These are phyloP conservation scores for Monosporascus sp. DNA, from an alignment of 2,329 filamentous ascomycete species.

Conservation along the genomic window DNA sequence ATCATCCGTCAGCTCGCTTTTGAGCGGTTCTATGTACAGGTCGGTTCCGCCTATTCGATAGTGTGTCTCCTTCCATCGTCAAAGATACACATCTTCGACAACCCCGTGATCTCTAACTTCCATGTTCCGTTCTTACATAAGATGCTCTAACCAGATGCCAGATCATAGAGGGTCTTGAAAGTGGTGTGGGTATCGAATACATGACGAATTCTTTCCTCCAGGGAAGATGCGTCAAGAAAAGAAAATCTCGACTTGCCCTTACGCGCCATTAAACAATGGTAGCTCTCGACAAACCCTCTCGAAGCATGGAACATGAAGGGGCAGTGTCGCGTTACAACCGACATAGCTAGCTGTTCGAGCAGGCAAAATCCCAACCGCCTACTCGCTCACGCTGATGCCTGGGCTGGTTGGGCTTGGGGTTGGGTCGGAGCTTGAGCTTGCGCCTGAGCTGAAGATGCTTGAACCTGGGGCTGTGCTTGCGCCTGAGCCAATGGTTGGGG, in stretches of 20 bases:
- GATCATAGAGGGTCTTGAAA: not conserved
- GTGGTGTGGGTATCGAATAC: slow-evolving; percentile 13
- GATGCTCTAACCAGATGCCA: not conserved
- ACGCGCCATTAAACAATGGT: too few species aligned
- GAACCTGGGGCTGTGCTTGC: slow-evolving; percentile 5
- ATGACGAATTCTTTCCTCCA: slow-evolving; percentile 2
- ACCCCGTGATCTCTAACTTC: not conserved
- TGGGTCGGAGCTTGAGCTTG: slow-evolving; percentile 4
- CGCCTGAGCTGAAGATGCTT: slow-evolving; percentile 9
- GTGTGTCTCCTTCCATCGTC: not conserved
- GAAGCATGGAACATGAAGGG: too few species aligned
- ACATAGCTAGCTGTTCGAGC: too few species aligned
- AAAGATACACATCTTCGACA: not conserved
- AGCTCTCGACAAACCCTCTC: too few species aligned
- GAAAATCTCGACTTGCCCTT: not conserved
- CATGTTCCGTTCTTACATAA: not conserved
- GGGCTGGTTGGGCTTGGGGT: slow-evolving; percentile 6
- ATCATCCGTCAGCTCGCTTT: slow-evolving; percentile 10
- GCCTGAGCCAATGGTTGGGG: slow-evolving; percentile 13
- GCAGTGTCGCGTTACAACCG: too few species aligned
- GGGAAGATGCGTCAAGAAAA: not conserved
- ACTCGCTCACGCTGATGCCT: slow-evolving; percentile 2
- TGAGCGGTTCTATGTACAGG: slow-evolving; percentile 21
- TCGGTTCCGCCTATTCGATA: slow-evolving; percentile 4
- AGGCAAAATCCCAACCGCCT: not conserved